A percentile compares a stretch with the other conserved stretches of the same genome.
These are phyloP conservation scores for Curvularia sp. DNA, from an alignment of 2,329 filamentous ascomycete species.

Conservation along the genomic window DNA sequence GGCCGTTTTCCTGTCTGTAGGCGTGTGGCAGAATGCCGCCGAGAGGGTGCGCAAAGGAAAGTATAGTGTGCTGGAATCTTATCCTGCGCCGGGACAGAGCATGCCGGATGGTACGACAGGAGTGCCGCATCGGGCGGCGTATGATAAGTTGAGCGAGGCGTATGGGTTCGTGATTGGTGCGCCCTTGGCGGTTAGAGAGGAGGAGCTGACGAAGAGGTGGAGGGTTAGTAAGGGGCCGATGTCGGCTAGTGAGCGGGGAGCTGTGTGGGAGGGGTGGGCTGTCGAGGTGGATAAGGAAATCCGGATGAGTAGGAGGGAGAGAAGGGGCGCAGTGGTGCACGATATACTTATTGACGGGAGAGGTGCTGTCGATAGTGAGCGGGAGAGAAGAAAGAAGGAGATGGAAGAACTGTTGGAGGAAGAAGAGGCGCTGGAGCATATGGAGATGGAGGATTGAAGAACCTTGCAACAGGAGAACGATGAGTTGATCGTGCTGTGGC, in stretches of 20 bases:
- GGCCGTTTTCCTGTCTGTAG: constrained; percentile 37
- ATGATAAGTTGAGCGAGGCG: constrained; percentile 31
- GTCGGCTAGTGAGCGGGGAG: constrained; percentile 31
- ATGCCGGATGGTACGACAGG: not conserved
- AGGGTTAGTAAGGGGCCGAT: constrained; percentile 29
- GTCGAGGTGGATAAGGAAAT: constrained; percentile 28
- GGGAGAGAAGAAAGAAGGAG: constrained; percentile 24
- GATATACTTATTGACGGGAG: constrained; percentile 9
- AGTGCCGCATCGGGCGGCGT: constrained; percentile 25
- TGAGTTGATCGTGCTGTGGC: not conserved
- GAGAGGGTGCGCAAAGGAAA: constrained; percentile 19
- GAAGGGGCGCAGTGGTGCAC: constrained; percentile 22
- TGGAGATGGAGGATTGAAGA: not conserved
- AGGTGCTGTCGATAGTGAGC: constrained; percentile 11
- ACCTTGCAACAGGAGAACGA: not conserved
- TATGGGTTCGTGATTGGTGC: constrained; percentile 26
- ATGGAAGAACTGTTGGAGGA: constrained; percentile 30
- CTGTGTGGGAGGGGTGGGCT: constrained; percentile 47
- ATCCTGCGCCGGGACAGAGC: constrained; percentile 10
- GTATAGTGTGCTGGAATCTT: constrained; percentile 35
- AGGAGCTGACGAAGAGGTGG: constrained; percentile 45
- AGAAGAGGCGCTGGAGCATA: constrained; percentile 18
- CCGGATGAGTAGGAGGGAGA: constrained; percentile 30
- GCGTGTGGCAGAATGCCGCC: constrained; percentile 30
- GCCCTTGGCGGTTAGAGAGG: constrained; percentile 25